Conservation (phyloP, 2,329 filamentous ascomycete species). For the Xylariaceae sp. region DNA sequence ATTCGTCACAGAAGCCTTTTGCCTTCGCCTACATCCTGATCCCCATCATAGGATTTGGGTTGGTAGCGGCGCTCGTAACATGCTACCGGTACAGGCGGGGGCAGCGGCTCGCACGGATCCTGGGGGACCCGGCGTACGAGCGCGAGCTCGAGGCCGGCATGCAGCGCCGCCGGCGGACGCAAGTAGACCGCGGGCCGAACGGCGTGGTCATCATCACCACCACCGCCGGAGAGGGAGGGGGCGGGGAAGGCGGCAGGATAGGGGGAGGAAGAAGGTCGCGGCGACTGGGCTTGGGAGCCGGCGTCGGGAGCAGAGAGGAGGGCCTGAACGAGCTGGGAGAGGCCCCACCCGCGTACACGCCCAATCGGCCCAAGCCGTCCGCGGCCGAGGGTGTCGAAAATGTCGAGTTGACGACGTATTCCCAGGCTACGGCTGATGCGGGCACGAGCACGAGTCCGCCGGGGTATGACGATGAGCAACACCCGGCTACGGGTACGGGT, state of each 20-base stretch:
- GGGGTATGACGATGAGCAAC: slow-evolving; percentile 12
- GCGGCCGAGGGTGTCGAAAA: slow-evolving; percentile 26
- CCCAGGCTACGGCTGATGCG: slow-evolving; percentile 19
- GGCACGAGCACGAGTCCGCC: slow-evolving; percentile 28
- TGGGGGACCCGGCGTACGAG: slow-evolving; percentile 13
- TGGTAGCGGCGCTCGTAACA: slow-evolving; percentile 30
- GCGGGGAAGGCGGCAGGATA: no score
- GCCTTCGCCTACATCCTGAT: slow-evolving; percentile 38
- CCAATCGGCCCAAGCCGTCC: slow-evolving; percentile 28
- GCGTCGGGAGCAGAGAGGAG: slow-evolving; percentile 37
- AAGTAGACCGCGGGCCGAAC: slow-evolving; percentile 4
- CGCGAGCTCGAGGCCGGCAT: slow-evolving; percentile 36
- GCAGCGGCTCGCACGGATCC: slow-evolving; percentile 29
- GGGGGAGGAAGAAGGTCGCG: slow-evolving; percentile 12
- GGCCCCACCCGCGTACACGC: slow-evolving; percentile 41
- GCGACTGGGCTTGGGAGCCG: slow-evolving; percentile 23
- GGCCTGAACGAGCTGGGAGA: slow-evolving; percentile 43
- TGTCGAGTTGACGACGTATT: slow-evolving; percentile 21
- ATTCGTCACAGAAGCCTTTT: slow-evolving; percentile 25
- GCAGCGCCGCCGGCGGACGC: slow-evolving; percentile 7
- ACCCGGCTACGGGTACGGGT: slow-evolving; percentile 9
- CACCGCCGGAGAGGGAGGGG: slow-evolving; percentile 14
- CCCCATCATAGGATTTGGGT: slow-evolving; percentile 36
- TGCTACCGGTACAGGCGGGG: slow-evolving; percentile 36
- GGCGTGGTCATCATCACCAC: slow-evolving; percentile 10